These are phyloP conservation scores for Alectoria sarmentosa DNA, from an alignment of 495 filamentous ascomycete species.

Conservation along the genomic window DNA sequence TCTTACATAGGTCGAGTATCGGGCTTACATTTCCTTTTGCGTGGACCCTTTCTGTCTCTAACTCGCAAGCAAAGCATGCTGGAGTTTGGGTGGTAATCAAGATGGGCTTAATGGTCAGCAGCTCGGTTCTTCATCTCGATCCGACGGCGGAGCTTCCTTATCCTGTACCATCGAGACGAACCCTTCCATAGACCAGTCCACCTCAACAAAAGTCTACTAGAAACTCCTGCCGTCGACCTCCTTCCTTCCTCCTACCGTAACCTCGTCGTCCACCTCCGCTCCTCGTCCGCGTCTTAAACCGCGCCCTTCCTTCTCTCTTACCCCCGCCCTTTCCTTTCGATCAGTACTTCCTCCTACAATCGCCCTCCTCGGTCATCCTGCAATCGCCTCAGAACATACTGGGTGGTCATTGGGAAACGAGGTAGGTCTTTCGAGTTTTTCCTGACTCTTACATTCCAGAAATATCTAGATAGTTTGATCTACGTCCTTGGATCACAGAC, in stretches of 20 bases:
- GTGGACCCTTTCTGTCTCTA: conserved; percentile 4
- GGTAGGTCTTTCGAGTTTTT: not conserved
- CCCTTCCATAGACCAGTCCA: conserved; percentile 15
- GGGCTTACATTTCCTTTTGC: conserved; percentile 12
- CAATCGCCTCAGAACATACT: not conserved
- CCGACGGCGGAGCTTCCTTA: conserved; percentile 17
- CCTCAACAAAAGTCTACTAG: conserved; percentile 14
- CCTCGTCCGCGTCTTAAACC: conserved; percentile 1
- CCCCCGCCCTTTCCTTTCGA: conserved; percentile 16
- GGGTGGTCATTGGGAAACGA: not conserved
- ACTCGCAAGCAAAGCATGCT: conserved; percentile 8
- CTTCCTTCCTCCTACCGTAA: conserved; percentile 10
- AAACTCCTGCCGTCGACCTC: conserved; percentile 10
- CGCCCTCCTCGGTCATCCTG: not conserved
- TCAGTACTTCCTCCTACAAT: conserved; percentile 1
- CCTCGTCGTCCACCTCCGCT: conserved; percentile 14
- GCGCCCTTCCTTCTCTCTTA: conserved; percentile 5
- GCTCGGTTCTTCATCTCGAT: conserved; percentile 17
- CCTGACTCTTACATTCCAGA: not conserved
- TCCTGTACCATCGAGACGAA: conserved; percentile 22
- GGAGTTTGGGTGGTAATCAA: conserved; percentile 7
- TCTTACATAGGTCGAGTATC: conserved; percentile 12
- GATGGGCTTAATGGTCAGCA: conserved; percentile 16
- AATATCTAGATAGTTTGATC: not conserved
- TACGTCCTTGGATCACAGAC: not conserved